Evolutionary conservation across 371 early-diverging fungal species (phyloP), one percentile per base, ranked within the genome.

Genomic region (Apophysomyces elegans): DNA sequence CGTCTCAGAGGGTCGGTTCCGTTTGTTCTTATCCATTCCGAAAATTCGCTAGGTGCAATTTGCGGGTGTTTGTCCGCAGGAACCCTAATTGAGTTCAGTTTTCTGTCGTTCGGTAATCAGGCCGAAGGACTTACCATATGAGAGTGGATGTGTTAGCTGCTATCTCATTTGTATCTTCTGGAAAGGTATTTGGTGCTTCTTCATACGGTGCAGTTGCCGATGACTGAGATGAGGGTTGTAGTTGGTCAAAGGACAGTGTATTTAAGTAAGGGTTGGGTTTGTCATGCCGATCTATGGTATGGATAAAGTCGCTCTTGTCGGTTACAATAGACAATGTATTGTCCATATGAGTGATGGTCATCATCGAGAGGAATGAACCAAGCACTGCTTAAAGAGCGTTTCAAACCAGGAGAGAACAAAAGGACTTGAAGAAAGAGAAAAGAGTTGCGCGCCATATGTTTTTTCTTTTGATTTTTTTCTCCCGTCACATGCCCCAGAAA

Each of bases 31-130:
- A 72, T 61, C 72, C 72, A 72, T 12, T 64, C 61, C 4, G 64
- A 64, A 63, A 72, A 72, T 56, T 72, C 72, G 37, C 72, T 72
- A 0, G 72, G 72, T 18, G 72, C 72, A 47, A 72, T 72, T 36
- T 72, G 61, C 18, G 72, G 72, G 44, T 72, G 72, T 47, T 65
- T 64, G 56, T 72, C 62, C 21, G 72, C 72, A 65, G 72, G 72
- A 18, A 72, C 72, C 72, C 72, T 72, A 50, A 50, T 47, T 9
- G 21, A 50, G 21, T 41, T 13, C 18, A 21, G 5, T 50, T 50
- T 21, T 7, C 4, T 21, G 2, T 7, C 21, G 21, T 50, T 7
- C 21, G 21, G 6, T n/a, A 18, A 8, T 11, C 21, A 50, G 16
- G 5, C 21, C 3, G 7, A 21, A 18, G 1, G 9, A 21, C 21